These are phyloP conservation scores for Microbotryum intermedium DNA, from an alignment of 1,284 basidiomycete species.

Conservation along the genomic window DNA sequence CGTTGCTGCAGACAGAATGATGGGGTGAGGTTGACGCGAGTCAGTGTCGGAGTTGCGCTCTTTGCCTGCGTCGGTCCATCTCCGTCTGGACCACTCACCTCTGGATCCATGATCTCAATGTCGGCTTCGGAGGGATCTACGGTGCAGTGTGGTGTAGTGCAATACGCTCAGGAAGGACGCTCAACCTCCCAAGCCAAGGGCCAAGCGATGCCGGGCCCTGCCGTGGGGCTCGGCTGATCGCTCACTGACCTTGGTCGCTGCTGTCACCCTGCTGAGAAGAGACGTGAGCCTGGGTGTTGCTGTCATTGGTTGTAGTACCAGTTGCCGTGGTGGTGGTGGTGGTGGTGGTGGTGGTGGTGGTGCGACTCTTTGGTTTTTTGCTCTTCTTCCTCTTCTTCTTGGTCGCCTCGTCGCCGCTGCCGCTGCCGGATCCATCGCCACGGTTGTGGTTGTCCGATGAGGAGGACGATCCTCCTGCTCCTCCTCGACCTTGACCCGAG, in stretches of 20 bases:
- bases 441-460: background rate
- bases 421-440: background rate
- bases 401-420: constrained; percentile 1
- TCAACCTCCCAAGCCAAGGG: background rate
- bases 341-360: background rate
- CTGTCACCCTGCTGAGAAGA: background rate
- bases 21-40: background rate
- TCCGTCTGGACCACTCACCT: background rate
- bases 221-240: too few relatives aligned
- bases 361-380: background rate
- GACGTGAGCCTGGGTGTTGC: background rate
- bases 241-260: background rate
- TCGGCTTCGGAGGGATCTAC: constrained; percentile 11
- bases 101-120: constrained; percentile 16
- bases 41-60: background rate
- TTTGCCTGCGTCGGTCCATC: background rate
- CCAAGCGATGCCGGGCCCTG: background rate
- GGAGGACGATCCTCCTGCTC: too few relatives aligned
- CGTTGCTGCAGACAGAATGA: constrained; percentile 58
- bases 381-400: constrained; percentile 1
- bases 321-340: background rate
- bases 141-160: background rate
- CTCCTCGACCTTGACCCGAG: background rate
- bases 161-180: background rate
- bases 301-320: background rate